Conservation (phyloP, 305 asterid genomes). For the Fraxinus sp. region DNA sequence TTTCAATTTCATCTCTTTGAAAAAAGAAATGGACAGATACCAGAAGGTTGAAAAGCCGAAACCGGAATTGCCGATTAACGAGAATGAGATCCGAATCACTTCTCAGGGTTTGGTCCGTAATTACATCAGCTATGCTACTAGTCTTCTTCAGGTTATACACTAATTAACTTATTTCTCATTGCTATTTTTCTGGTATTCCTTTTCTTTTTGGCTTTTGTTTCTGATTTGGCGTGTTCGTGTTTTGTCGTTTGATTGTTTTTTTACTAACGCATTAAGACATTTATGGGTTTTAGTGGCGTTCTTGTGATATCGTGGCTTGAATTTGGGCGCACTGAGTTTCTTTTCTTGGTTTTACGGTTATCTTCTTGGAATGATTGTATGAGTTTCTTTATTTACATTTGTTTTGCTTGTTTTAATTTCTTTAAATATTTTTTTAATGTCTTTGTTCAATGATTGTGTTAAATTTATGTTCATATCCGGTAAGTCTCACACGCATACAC, state of each 20-base stretch:
- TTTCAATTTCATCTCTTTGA: constrained; percentile 4
- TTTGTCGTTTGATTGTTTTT: not conserved
- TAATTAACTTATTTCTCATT: not conserved
- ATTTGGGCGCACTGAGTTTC: not conserved
- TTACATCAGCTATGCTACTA: constrained; percentile 79
- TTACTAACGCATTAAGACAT: not conserved
- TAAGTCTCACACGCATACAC: not conserved
- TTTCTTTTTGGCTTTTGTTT: not conserved
- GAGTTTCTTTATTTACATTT: not conserved
- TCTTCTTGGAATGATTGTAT: not conserved
- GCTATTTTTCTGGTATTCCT: not conserved
- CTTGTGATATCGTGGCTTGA: not conserved
- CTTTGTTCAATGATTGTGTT: not conserved
- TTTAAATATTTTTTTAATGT: too few species aligned
- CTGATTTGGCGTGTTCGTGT: not conserved
- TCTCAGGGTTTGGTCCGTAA: constrained; percentile 80
- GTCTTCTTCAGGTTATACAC: constrained; percentile 65
- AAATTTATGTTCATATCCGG: not conserved
- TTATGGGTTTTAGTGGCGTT: not conserved
- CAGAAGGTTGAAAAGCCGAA: constrained; percentile 87
- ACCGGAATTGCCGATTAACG: constrained; percentile 72
- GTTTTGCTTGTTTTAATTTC: not conserved
- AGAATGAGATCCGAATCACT: constrained; percentile 94
- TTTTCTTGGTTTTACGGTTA: not conserved
- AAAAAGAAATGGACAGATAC: constrained; percentile 69